These are phyloP conservation scores for Botrytis squamosa DNA, from an alignment of 2,329 filamentous ascomycete species.

Conservation along the genomic window DNA sequence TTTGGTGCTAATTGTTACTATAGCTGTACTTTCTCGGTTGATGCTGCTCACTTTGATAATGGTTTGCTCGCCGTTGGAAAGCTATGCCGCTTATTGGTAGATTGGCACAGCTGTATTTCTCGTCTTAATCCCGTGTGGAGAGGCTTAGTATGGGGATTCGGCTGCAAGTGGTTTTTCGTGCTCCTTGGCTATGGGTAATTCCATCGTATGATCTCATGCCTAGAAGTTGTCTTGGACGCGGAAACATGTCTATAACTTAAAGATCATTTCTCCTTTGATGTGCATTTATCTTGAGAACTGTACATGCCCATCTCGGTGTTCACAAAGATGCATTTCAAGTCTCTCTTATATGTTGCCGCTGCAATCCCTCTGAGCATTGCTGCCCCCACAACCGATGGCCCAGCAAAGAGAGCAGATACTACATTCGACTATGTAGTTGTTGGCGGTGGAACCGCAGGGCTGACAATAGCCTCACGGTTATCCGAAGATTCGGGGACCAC, in stretches of 20 bases:
- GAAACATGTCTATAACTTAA: not conserved
- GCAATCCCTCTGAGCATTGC: not conserved
- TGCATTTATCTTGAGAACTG: not conserved
- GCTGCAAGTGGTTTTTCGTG: not conserved
- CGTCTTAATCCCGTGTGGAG: not conserved
- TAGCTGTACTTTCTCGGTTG: not conserved
- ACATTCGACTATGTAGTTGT: conserved; percentile 45
- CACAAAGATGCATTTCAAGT: not conserved
- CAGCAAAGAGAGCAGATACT: not conserved
- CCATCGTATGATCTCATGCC: not conserved
- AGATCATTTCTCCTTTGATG: not conserved
- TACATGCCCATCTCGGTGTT: not conserved
- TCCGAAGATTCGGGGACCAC: conserved; percentile 56
- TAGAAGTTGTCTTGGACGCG: not conserved
- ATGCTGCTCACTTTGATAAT: not conserved
- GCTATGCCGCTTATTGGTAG: not conserved
- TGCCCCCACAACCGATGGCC: not conserved
- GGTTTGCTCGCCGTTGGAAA: not conserved
- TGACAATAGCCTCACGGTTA: conserved; percentile 45
- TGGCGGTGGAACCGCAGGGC: conserved; percentile 47
- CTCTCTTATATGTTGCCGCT: not conserved
- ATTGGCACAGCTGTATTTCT: not conserved
- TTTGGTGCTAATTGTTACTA: not conserved
- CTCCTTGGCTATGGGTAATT: not conserved
- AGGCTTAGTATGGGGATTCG: not conserved